Evolutionary conservation across 352 stramenopile genomes (phyloP), one percentile per base, ranked within the genome.

Genomic region (Phytophthora pseudosyringae): DNA sequence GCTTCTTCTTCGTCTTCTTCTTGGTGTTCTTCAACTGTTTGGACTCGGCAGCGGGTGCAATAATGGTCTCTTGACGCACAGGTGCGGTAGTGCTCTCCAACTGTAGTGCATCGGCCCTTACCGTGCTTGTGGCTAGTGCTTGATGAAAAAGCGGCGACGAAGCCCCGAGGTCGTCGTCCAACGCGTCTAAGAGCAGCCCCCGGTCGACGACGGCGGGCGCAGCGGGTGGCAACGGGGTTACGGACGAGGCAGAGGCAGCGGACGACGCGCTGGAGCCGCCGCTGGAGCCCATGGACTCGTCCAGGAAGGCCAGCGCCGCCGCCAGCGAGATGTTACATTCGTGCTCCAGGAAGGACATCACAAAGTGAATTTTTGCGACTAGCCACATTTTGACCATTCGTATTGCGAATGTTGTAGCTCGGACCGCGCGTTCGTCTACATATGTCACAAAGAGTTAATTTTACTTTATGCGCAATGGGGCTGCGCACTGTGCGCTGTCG

Each of bases 1-100:
- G 63, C 32, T 63, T 67, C 58, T 75, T 73, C 61, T 73, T 73
- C 66, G 71, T 64, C 53, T 64, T 78, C 13, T 38, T 44, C 28
- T 58, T 58, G 25, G 21, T 7, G 26, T 15, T 56, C 35, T 46
- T 49, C 26, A 59, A 49, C 28, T 48, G 51, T 32, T 47, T 41
- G n/a, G 56, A 38, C 18, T 13, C 44, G 21, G 36, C 41, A n/a
- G 36, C 28, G 10, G 47, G 57, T 0, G 56, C 26, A 3, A 62
- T 13, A 4, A 18, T 44, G 5, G 47, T 44, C 12, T 46, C 28
- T 32, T 59, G 56, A 39, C 21, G 21, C 1, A 5, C 13, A 3
- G 55, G 28, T 51, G 15, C 5, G 44, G 7, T 5, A 5, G 29
- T 41, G 50, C 58, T 63, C 49, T 63, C 50, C 29, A 56, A 51